Base-by-base conservation (phyloP, 1,139 yeast genomes). In the Arxiozyma heterogenica region DNA sequence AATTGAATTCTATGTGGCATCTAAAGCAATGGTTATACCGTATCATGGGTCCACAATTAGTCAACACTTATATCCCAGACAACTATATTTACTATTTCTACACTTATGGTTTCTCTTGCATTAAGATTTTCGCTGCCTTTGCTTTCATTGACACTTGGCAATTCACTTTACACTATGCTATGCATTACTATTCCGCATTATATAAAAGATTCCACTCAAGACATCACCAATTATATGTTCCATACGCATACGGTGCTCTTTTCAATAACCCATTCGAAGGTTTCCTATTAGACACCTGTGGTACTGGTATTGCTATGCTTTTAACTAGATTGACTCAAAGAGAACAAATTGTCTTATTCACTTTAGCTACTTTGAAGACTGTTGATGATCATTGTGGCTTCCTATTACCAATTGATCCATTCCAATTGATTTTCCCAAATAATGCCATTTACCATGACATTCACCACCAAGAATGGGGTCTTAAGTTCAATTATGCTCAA, bases 301-400 rank as follows among this genome's bases (percentile, higher is more conserved):
- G 98, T 9, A 86, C 98, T 0, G 98, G 96, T 25, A 61, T 91
- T 47, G 94, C 96, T 0, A 78, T 83, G 54, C 61, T 87, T 38
- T 60, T 80, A 18, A 78, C 87, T 1, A 76, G 79, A 1, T 74
- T 93, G 61, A 73, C 87, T 2, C 85, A 90, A 51, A 81, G 96
- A 56, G 98, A 93, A 72, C 74, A 84, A 52, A 75, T 86, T 41
- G 61, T 86, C 22, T 74, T 93, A 56, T 93, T 78, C 72, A 83
- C 93, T 3, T 88, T 93, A 69, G 87, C 96, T 18, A 93, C 98
- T 6, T 72, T 93, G 79, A 93, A 93, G 72, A 93, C 98, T 1
- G 96, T 93, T 52, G 98, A 93, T 70, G 98, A 93, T 70, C 98
- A 93, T 71, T 93, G 98, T 71, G 98, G 98, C 21, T 93, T 91